Percentiles rank a stretch among this genome's conserved stretches.
phyloP scores from a whole-genome alignment of 495 filamentous ascomycete genomes.

The Tuber microsphaerosporum region DNA sequence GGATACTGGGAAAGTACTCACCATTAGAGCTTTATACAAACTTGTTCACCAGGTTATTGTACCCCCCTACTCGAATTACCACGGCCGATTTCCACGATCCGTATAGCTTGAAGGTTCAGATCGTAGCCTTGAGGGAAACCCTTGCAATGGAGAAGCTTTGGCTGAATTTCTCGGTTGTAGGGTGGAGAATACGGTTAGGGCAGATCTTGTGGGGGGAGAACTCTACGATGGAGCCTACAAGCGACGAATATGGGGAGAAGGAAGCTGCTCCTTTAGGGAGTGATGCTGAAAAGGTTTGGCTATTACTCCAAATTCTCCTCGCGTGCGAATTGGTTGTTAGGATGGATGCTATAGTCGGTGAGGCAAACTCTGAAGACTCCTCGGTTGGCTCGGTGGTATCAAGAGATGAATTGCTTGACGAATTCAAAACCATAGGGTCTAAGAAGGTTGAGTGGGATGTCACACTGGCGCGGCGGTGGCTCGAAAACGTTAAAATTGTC shows the following conservation, averaged over 20 bases:
- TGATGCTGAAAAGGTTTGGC: slow-evolving; percentile 60
- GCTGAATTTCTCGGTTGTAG: slow-evolving; percentile 70
- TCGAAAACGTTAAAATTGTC: slow-evolving; percentile 62
- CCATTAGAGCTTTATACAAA: slow-evolving; percentile 54
- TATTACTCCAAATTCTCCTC: slow-evolving; percentile 71
- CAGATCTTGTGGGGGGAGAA: slow-evolving; percentile 65
- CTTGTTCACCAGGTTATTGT: slow-evolving; percentile 54
- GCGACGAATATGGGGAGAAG: slow-evolving; percentile 42
- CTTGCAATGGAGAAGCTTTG: slow-evolving; percentile 56
- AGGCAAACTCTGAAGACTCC: slow-evolving; percentile 45
- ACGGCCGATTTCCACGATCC: slow-evolving; percentile 50
- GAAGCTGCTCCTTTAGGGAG: slow-evolving; percentile 47
- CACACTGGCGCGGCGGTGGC: slow-evolving; percentile 63
- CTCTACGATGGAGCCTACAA: slow-evolving; percentile 38
- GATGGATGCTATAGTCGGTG: slow-evolving; percentile 62
- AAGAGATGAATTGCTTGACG: slow-evolving; percentile 51
- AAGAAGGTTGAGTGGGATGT: slow-evolving; percentile 73
- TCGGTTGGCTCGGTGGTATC: slow-evolving; percentile 48
- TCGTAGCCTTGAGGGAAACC: slow-evolving; percentile 52
- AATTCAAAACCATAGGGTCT: slow-evolving; percentile 59
- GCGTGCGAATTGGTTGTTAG: slow-evolving; percentile 70
- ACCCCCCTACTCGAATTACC: slow-evolving; percentile 53
- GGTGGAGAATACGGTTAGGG: slow-evolving; percentile 73
- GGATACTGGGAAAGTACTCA: slow-evolving; percentile 39
- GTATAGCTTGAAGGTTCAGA: slow-evolving; percentile 55